phyloP scores from a whole-genome alignment of 2,329 filamentous ascomycete genomes.

The Tolypocladium capitatum region DNA sequence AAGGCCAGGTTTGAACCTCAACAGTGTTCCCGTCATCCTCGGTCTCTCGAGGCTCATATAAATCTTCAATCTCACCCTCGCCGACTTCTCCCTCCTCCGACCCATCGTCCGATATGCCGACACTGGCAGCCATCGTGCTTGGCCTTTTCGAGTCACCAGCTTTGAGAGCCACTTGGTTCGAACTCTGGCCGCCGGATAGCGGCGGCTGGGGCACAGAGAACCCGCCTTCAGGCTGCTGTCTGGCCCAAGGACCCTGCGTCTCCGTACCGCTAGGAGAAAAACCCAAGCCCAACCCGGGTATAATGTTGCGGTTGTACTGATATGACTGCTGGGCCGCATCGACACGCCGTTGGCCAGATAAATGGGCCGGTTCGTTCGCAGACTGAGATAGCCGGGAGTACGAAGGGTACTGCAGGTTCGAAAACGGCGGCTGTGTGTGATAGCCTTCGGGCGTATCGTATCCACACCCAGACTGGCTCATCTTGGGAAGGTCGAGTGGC shows the following conservation, averaged over 20 bases:
- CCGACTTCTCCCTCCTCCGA: conserved; percentile 66
- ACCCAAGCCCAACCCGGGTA: conserved; percentile 21
- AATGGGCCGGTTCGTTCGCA: background rate
- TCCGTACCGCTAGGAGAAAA: conserved; percentile 7
- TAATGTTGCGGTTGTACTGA: conserved; percentile 8
- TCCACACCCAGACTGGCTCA: conserved; percentile 17
- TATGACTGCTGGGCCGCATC: conserved; percentile 1
- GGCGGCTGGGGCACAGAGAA: conserved; percentile 1
- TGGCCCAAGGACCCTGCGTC: conserved; percentile 8
- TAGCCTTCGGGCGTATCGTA: conserved; percentile 11
- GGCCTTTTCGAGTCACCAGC: background rate
- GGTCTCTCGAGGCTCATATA: conserved; percentile 31
- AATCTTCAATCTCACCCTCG: conserved; percentile 50
- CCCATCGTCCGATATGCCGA: conserved; percentile 5
- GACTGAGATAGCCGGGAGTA: conserved; percentile 5
- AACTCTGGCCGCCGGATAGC: background rate
- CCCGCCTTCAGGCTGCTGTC: background rate
- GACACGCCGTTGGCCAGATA: background rate
- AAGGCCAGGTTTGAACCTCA: background rate
- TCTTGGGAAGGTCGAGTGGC: conserved; percentile 4
- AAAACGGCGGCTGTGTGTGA: conserved; percentile 9
- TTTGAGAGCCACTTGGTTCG: background rate
- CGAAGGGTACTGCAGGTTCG: conserved; percentile 6
- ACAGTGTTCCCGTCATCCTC: conserved; percentile 1
- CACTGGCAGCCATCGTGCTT: conserved; percentile 2